Evolutionary conservation across 2,329 filamentous ascomycete genomes (phyloP), one percentile per base, ranked within the genome.

Genomic region (Fusarium coffeatum): DNA sequence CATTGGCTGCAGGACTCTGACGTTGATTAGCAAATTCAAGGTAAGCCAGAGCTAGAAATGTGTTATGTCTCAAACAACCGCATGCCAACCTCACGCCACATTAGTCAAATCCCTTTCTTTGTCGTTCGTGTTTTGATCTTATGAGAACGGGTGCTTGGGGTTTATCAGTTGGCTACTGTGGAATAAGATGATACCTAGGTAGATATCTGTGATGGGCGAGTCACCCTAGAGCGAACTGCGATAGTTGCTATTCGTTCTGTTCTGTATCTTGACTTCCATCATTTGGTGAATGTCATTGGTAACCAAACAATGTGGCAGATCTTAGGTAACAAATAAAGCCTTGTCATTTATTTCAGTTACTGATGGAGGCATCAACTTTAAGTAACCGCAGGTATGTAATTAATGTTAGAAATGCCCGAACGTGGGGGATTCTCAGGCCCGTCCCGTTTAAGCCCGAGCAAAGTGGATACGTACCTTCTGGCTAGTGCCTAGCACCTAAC

Each of bases 381-480:
- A 43, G 22, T 22, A 23, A 43, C 6, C 23, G 9, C 22, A 23
- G 16, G 15, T 22, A 43, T 37, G 34, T 37, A 43, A 15, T 43
- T 49, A 18, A 32, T 20, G 28, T 32, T 16, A 20, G 49, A 27
- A 51, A 41, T 51, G 32, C 9, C n/a, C 13, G 28, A 57, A 58
- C 47, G 64, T 58, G 57, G 63, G 62, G 61, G 49, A 30, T 28
- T 51, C 25, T 41, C 49, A 34, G 49, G n/a, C 40, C 42, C 53
- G 32, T 60, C 54, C 43, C 43, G 42, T 42, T 57, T 10, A 37
- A 18, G 34, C 34, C 18, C 37, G 16, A 34, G 18, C n/a, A 22
- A 23, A 63, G 45, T 50, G 47, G 64, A 54, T 71, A 70, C 54
- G 47, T 51, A 48, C 40, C 50, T 55, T 55, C 55, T 49, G 22